Base-by-base conservation (phyloP, 176 grass and related monocot species). In the Oryza brachyantha region DNA sequence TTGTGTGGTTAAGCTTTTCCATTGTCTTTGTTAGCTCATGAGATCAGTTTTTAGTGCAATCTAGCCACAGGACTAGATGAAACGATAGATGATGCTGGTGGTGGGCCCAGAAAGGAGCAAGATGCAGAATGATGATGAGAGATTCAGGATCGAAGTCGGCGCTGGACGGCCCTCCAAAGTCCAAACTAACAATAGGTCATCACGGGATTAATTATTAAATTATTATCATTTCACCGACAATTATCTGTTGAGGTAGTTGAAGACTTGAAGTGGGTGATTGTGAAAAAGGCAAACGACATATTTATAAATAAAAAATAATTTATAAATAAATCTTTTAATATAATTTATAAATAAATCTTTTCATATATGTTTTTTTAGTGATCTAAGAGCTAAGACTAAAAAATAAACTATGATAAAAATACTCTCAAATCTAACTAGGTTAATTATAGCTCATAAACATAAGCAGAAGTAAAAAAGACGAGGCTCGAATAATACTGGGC, bases 31-130 rank as follows among this genome's bases (percentile, higher is more conserved):
- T 52, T 76, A 69, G 36, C 31, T 62, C 54, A 27, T 75, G 58
- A 39, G 16, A 31, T 35, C 4, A 50, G 22, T 72, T 55, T 57
- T 38, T 31, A 34, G 34, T 16, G 28, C 3, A 21, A 40, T 17
- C 29, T 41, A 28, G 28, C 85, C 73, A 78, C 59, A 72, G 59
- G 65, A 87, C 77, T n/a, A n/a, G n/a, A n/a, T n/a, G n/a, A n/a
- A n/a, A n/a, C n/a, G n/a, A n/a, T n/a, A n/a, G n/a, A 61, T 72
- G 54, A 21, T 26, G 11, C 24, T 71, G 64, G 78, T 70, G 74
- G 60, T 67, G 74, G 74, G 22, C 16, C 74, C 46, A 50, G 7
- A 50, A 35, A 2, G 28, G 28, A 40, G 5, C 12, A 50, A 5
- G 40, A 25, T 72, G 43, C 58, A 13, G 39, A 4, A 1, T 32